phyloP scores from a whole-genome alignment of 2,329 filamentous ascomycete species.

The Clonostachys byssicola region DNA sequence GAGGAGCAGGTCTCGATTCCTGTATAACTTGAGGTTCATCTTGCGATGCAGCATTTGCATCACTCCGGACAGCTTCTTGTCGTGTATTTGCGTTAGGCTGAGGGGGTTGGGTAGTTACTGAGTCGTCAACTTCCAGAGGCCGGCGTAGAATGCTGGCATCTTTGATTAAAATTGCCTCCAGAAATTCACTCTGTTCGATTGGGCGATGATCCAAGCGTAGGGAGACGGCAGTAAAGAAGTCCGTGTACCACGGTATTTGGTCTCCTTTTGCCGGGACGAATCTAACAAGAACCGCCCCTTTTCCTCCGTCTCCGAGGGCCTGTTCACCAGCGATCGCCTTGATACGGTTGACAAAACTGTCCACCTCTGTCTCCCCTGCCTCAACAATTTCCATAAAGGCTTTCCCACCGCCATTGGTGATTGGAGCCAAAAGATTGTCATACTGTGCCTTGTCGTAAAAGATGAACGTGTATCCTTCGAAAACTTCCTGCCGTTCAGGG shows the following conservation, averaged over 20 bases:
- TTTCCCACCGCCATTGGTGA: slow-evolving; percentile 81
- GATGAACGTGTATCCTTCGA: slow-evolving; percentile 84
- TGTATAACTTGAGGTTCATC: background rate
- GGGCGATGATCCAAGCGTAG: slow-evolving; percentile 73
- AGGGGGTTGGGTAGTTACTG: slow-evolving; percentile 10
- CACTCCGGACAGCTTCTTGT: background rate
- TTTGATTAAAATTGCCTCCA: slow-evolving; percentile 82
- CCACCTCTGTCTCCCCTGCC: slow-evolving; percentile 59
- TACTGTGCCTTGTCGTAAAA: slow-evolving; percentile 77
- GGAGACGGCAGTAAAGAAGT: slow-evolving; percentile 67
- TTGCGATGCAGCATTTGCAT: slow-evolving; percentile 4
- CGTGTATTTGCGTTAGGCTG: background rate
- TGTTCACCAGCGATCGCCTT: slow-evolving; percentile 73
- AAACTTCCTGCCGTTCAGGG: slow-evolving; percentile 61
- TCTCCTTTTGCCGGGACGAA: slow-evolving; percentile 57
- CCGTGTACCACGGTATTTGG: slow-evolving; percentile 60
- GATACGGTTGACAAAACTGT: slow-evolving; percentile 76
- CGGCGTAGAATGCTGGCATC: slow-evolving; percentile 70
- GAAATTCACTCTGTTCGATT: slow-evolving; percentile 85
- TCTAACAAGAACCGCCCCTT: slow-evolving; percentile 75
- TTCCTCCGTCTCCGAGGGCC: slow-evolving; percentile 59
- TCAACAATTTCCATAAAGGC: slow-evolving; percentile 62
- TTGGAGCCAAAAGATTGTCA: slow-evolving; percentile 67
- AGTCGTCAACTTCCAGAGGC: slow-evolving; percentile 53
- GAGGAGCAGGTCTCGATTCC: background rate